These are phyloP conservation scores for Lasiosphaeris hirsuta DNA, from an alignment of 495 filamentous ascomycete species.

Conservation along the genomic window DNA sequence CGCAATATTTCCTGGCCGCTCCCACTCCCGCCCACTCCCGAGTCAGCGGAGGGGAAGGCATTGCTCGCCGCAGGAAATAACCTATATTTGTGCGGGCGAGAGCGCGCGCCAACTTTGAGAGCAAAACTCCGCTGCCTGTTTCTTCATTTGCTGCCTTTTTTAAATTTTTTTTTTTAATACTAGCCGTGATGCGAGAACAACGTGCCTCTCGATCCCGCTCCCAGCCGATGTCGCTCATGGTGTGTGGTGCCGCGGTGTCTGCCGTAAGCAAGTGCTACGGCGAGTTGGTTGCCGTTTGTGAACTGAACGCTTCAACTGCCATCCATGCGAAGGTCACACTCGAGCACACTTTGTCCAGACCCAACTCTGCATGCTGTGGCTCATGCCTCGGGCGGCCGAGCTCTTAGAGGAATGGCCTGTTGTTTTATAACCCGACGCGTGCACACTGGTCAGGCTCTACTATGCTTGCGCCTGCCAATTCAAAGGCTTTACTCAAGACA, in stretches of 20 bases:
- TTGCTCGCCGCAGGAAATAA: not conserved
- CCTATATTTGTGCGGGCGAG: not conserved
- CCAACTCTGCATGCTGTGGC: not conserved
- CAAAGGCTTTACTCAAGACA: too few relatives aligned
- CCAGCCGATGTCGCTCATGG: too few relatives aligned
- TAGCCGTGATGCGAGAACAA: too few relatives aligned
- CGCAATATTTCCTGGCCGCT: not conserved
- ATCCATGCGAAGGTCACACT: constrained; percentile 3
- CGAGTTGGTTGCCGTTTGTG: constrained; percentile 5
- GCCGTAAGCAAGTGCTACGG: not conserved
- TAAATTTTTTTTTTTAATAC: too few relatives aligned
- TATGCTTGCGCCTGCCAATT: not conserved
- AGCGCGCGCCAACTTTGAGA: too few relatives aligned
- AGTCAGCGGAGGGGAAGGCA: not conserved
- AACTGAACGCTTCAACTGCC: not conserved
- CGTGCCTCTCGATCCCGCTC: too few relatives aligned
- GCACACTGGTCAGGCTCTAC: not conserved
- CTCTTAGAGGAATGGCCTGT: not conserved
- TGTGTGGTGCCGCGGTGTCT: too few relatives aligned
- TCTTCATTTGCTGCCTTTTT: too few relatives aligned
- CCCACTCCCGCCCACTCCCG: not conserved
- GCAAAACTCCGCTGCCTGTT: too few relatives aligned
- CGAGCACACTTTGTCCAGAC: not conserved
- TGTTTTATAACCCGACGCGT: not conserved
- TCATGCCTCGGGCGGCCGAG: not conserved